phyloP scores from a whole-genome alignment of 805 yeast species.

The Sugiyamaella chiloensis region DNA sequence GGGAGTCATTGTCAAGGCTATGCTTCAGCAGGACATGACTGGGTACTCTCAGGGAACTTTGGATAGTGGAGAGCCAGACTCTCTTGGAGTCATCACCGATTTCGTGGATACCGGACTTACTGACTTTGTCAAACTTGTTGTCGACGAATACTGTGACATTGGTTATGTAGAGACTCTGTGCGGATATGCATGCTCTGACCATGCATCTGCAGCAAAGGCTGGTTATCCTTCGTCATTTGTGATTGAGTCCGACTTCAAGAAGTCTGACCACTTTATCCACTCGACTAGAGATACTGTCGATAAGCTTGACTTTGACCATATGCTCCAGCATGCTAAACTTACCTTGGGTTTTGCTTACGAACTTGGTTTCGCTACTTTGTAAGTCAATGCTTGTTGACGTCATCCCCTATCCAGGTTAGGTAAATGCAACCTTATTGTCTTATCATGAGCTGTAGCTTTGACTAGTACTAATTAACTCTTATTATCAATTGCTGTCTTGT shows the following conservation, averaged over 20 bases:
- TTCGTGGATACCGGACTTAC: slow-evolving; percentile 55
- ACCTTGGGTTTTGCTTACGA: slow-evolving; percentile 73
- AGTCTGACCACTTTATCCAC: slow-evolving; percentile 70
- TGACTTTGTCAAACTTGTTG: slow-evolving; percentile 57
- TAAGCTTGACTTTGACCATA: slow-evolving; percentile 70
- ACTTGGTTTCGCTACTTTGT: slow-evolving; percentile 45
- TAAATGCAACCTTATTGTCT: not conserved
- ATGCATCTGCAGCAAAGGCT: slow-evolving; percentile 74
- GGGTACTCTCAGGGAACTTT: slow-evolving; percentile 60
- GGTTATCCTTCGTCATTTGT: slow-evolving; percentile 86
- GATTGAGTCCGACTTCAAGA: slow-evolving; percentile 68
- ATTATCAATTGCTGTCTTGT: not conserved
- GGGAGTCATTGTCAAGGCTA: slow-evolving; percentile 61
- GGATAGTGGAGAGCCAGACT: slow-evolving; percentile 52
- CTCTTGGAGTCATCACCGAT: slow-evolving; percentile 79
- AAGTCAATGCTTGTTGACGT: not conserved
- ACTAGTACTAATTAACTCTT: no score
- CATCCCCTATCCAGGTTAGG: slow-evolving; percentile 6
- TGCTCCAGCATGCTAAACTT: slow-evolving; percentile 75
- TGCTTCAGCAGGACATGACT: slow-evolving; percentile 95
- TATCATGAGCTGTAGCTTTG: not conserved
- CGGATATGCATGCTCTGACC: slow-evolving; percentile 94
- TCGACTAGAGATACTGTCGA: slow-evolving; percentile 77
- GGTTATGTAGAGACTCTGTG: slow-evolving; percentile 73
- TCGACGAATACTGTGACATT: slow-evolving; percentile 60